phyloP scores from a whole-genome alignment of 2,329 filamentous ascomycete genomes.

The Sarocladiaceae sp. region DNA sequence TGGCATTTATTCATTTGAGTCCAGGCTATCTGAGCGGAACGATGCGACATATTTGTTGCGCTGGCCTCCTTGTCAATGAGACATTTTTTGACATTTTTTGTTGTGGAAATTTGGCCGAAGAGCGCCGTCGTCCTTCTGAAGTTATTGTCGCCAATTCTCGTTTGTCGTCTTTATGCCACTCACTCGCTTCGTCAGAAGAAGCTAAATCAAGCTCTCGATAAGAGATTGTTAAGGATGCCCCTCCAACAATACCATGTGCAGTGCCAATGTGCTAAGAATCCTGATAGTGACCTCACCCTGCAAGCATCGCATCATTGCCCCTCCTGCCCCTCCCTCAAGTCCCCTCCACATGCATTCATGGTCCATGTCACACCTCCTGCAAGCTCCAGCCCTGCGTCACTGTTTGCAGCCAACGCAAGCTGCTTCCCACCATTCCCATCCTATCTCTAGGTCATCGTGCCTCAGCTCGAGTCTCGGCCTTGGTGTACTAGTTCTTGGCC shows the following conservation, averaged over 20 bases:
- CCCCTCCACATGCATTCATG: background rate
- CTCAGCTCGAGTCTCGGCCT: slow-evolving; percentile 1
- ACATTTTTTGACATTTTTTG: too few relatives aligned
- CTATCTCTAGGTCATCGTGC: background rate
- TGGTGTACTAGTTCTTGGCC: background rate
- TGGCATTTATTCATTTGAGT: too few relatives aligned
- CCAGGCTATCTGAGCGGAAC: too few relatives aligned
- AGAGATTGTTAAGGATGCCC: slow-evolving; percentile 6
- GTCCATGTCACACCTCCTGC: background rate
- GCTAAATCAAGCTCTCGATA: background rate
- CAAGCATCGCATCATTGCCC: slow-evolving; percentile 2
- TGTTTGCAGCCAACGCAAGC: slow-evolving; percentile 6
- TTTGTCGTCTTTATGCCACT: background rate
- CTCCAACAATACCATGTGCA: background rate
- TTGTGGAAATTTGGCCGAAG: too few relatives aligned
- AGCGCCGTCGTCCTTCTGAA: too few relatives aligned
- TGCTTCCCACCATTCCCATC: background rate
- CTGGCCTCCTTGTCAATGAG: too few relatives aligned
- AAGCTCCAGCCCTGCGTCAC: slow-evolving; percentile 8
- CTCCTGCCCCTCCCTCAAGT: background rate
- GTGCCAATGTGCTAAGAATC: background rate
- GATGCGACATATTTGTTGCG: too few relatives aligned
- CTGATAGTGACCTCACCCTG: background rate
- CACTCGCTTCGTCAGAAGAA: background rate
- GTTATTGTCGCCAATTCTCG: too few relatives aligned